Evolutionary conservation across 768 basidiomycete species (phyloP).

Genomic region (Royoungia palumana): DNA sequence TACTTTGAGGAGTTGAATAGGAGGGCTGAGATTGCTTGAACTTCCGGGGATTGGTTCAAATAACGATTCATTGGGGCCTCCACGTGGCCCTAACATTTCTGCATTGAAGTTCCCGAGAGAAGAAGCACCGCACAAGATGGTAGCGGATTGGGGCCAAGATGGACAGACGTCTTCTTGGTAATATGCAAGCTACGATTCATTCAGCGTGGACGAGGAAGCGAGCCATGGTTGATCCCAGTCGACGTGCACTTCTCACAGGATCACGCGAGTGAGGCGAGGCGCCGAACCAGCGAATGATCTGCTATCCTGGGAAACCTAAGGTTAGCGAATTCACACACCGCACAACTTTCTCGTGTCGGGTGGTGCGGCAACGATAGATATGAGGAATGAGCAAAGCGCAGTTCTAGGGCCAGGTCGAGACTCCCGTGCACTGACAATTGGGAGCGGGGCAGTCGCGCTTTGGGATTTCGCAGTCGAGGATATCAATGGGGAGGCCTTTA

Average conservation of each 20-base stretch:
- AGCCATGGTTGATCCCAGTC: slow-evolving; percentile 53
- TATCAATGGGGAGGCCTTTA: slow-evolving; percentile 50
- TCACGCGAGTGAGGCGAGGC: slow-evolving; percentile 47
- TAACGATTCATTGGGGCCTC: slow-evolving; percentile 36
- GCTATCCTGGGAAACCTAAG: slow-evolving; percentile 27
- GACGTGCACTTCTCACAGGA: slow-evolving; percentile 69
- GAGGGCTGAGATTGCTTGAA: slow-evolving; percentile 25
- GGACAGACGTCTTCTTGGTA: slow-evolving; percentile 64
- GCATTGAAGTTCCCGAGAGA: slow-evolving; percentile 52
- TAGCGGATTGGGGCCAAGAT: slow-evolving; percentile 47
- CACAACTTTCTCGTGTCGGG: slow-evolving; percentile 48
- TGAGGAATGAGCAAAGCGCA: slow-evolving; percentile 47
- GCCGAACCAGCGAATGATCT: slow-evolving; percentile 41
- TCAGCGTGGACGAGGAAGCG: slow-evolving; percentile 31
- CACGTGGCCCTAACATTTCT: slow-evolving; percentile 54
- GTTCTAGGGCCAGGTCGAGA: slow-evolving; percentile 30
- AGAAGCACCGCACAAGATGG: slow-evolving; percentile 52
- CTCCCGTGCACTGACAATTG: background rate
- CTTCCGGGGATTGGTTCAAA: slow-evolving; percentile 14
- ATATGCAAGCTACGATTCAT: slow-evolving; percentile 56
- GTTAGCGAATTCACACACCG: slow-evolving; percentile 28
- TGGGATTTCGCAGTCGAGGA: slow-evolving; percentile 40
- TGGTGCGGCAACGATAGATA: slow-evolving; percentile 48
- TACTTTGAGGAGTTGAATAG: slow-evolving; percentile 30
- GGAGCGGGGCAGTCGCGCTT: slow-evolving; percentile 20